Evolutionary conservation across 2,329 filamentous ascomycete genomes (phyloP).

Genomic region (Aspergillus japonicus): DNA sequence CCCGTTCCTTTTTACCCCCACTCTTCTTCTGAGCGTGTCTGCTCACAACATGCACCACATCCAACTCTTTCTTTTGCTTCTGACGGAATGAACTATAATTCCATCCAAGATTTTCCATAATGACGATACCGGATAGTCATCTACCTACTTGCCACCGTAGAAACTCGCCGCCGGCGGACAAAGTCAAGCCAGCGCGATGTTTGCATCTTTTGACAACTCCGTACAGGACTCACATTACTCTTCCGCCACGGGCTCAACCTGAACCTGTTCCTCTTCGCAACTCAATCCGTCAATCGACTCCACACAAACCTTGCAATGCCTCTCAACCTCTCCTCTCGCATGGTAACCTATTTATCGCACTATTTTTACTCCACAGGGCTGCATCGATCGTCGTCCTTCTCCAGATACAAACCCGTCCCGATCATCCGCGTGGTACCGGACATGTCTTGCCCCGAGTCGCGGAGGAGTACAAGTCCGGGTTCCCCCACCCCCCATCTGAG

Average conservation of each 20-base stretch:
- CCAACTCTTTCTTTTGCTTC: no score
- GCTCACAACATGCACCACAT: no score
- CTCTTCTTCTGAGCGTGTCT: no score
- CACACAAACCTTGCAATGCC: not conserved
- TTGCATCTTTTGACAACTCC: not conserved
- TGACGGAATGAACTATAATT: no score
- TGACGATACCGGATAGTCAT: no score
- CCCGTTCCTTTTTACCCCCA: not conserved
- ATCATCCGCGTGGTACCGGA: not conserved
- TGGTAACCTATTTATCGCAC: not conserved
- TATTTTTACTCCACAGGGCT: not conserved
- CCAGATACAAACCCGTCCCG: not conserved
- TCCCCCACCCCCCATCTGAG: not conserved
- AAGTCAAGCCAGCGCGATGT: not conserved
- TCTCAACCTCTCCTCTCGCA: not conserved
- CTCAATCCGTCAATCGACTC: not conserved
- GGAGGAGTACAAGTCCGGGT: not conserved
- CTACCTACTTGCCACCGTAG: no score
- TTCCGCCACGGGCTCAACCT: not conserved
- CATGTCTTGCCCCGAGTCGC: not conserved
- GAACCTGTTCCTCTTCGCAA: not conserved
- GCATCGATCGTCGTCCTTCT: not conserved
- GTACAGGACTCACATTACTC: no score
- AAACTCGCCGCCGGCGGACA: no score
- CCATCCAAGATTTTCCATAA: no score